Conservation (phyloP, 345 rosid genomes). For the Excoecaria agallocha region DNA sequence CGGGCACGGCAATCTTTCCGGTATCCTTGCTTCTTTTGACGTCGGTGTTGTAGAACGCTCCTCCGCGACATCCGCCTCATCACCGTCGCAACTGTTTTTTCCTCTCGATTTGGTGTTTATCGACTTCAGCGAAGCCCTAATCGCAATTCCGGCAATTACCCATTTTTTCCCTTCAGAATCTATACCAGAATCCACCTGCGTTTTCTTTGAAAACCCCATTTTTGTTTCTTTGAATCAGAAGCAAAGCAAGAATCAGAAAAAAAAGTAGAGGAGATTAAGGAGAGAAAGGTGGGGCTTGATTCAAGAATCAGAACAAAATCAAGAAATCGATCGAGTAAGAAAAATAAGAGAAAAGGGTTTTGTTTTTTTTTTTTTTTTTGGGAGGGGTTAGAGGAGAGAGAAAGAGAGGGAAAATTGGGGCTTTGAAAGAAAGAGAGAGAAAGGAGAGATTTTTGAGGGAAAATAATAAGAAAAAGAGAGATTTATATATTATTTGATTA, state of each 20-base stretch:
- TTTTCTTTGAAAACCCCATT: constrained; percentile 79
- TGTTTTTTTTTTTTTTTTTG: neutral
- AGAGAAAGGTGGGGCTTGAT: constrained; percentile 4
- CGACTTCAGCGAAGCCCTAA: constrained; percentile 63
- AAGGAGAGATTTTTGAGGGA: constrained; percentile 5
- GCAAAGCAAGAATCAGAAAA: neutral
- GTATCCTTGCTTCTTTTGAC: constrained; percentile 68
- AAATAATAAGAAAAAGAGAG: constrained; percentile 13
- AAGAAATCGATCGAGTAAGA: constrained; percentile 5
- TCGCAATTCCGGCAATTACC: constrained; percentile 68
- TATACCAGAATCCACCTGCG: constrained; percentile 47
- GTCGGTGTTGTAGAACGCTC: constrained; percentile 70
- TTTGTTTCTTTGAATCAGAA: neutral
- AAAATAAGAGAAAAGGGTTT: constrained; percentile 41
- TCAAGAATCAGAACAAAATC: constrained; percentile 27
- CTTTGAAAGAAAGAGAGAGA: constrained; percentile 14
- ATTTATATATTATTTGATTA: constrained; percentile 6
- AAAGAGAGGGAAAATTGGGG: neutral
- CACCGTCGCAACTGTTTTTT: constrained; percentile 30
- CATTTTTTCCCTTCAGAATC: constrained; percentile 70
- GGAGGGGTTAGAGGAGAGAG: constrained; percentile 14
- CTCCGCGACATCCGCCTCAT: constrained; percentile 27
- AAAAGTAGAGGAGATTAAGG: constrained; percentile 14
- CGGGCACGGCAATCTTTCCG: constrained; percentile 67
- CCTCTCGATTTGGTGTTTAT: constrained; percentile 52